Evolutionary conservation across 1,284 basidiomycete genomes (phyloP).

Genomic region (Ustilago tritici): DNA sequence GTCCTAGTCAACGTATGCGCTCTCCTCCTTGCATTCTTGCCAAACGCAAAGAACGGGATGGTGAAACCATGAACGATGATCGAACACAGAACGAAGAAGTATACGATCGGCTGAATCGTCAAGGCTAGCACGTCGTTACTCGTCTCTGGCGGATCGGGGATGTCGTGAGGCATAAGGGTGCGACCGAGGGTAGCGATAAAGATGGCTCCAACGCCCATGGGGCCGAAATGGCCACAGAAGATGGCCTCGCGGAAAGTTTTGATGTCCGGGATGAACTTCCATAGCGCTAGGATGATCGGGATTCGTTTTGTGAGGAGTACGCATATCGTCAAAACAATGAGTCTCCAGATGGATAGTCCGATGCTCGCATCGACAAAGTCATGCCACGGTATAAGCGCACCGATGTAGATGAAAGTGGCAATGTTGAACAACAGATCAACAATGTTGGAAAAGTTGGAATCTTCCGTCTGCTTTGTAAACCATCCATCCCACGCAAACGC

Average conservation of each 20-base stretch:
- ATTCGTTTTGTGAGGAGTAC: slow-evolving; percentile 66
- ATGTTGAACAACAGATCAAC: slow-evolving; percentile 80
- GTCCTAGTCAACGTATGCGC: slow-evolving; percentile 63
- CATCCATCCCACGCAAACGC: slow-evolving; percentile 95
- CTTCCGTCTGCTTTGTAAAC: slow-evolving; percentile 93
- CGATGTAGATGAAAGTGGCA: slow-evolving; percentile 69
- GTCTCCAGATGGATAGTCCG: slow-evolving; percentile 62
- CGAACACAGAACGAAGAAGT: slow-evolving; percentile 68
- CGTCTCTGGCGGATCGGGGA: slow-evolving; percentile 59
- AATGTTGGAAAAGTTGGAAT: slow-evolving; percentile 88
- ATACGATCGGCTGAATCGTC: slow-evolving; percentile 68
- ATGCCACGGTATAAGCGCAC: slow-evolving; percentile 68
- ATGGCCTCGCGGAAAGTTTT: slow-evolving; percentile 69
- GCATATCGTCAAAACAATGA: slow-evolving; percentile 63
- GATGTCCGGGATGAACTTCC: slow-evolving; percentile 69
- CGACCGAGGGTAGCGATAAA: slow-evolving; percentile 67
- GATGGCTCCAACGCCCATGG: slow-evolving; percentile 68
- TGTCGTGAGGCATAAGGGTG: slow-evolving; percentile 60
- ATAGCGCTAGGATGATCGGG: slow-evolving; percentile 65
- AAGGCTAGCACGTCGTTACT: slow-evolving; percentile 64
- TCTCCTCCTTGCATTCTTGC: slow-evolving; percentile 53
- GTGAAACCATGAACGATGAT: slow-evolving; percentile 68
- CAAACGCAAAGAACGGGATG: slow-evolving; percentile 69
- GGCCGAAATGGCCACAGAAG: slow-evolving; percentile 69
- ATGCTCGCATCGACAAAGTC: slow-evolving; percentile 56